phyloP scores from a whole-genome alignment of 805 yeast species.

The Monosporozyma aquatica region DNA sequence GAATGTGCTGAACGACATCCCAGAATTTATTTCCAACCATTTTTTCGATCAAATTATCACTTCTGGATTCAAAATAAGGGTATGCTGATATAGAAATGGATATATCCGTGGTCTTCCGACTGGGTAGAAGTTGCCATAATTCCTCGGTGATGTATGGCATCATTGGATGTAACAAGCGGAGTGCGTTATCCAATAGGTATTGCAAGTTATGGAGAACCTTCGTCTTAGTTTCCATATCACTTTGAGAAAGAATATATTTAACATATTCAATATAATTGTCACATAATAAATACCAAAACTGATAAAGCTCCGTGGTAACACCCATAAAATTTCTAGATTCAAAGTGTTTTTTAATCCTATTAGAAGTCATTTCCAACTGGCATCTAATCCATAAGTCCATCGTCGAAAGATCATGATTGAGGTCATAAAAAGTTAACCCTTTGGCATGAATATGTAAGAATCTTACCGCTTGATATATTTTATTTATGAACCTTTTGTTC shows the following conservation, averaged over 20 bases:
- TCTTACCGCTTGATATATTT: constrained; percentile 96
- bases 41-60: constrained; percentile 52
- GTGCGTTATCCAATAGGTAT: constrained; percentile 71
- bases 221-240: constrained; percentile 60
- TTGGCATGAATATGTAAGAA: constrained; percentile 31
- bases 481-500: constrained; percentile 96
- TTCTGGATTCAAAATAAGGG: constrained; percentile 55
- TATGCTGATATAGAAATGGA: constrained; percentile 70
- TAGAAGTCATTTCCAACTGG: constrained; percentile 59
- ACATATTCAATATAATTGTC: constrained; percentile 97
- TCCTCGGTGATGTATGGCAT: constrained; percentile 97
- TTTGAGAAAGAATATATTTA: constrained; percentile 79
- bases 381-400: constrained; percentile 92
- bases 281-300: constrained; percentile 90
- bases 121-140: constrained; percentile 96
- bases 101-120: constrained; percentile 47
- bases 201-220: constrained; percentile 63
- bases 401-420: constrained; percentile 19
- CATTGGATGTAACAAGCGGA: constrained; percentile 88
- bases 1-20: constrained; percentile 76
- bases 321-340: constrained; percentile 82
- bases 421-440: background rate
- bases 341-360: constrained; percentile 48
- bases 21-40: constrained; percentile 71
- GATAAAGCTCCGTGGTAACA: constrained; percentile 74